Conservation (phyloP, 345 rosid species). For the Tarenaya hassleriana region DNA sequence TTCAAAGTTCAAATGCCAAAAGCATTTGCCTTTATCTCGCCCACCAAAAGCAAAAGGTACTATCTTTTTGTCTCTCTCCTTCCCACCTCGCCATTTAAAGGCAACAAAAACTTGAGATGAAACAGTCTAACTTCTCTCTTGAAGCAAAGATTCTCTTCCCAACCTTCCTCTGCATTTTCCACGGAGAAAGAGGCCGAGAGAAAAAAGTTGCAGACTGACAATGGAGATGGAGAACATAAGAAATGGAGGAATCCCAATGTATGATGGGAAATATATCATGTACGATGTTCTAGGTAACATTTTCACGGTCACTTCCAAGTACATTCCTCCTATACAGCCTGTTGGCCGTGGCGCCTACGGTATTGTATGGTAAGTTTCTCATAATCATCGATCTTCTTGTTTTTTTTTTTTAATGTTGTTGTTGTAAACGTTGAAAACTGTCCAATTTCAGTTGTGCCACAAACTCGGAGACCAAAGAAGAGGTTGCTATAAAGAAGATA, state of each 20-base stretch:
- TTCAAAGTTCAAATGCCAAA: conserved; percentile 25
- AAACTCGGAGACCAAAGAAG: conserved; percentile 73
- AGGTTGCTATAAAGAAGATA: conserved; percentile 88
- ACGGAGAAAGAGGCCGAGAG: conserved; percentile 3
- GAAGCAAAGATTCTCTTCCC: neutral
- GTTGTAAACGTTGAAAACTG: too few relatives aligned
- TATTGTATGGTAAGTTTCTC: conserved; percentile 63
- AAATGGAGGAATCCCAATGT: conserved; percentile 30
- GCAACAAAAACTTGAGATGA: conserved; percentile 9
- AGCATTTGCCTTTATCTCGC: conserved; percentile 11
- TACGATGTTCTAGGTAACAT: conserved; percentile 60
- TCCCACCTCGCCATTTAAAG: conserved; percentile 15
- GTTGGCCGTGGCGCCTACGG: conserved; percentile 89
- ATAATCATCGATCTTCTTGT: neutral
- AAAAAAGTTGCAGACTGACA: neutral
- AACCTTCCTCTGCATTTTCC: neutral
- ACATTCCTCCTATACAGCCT: conserved; percentile 75
- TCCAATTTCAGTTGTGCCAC: conserved; percentile 49
- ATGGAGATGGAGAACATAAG: conserved; percentile 39
- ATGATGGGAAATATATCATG: conserved; percentile 49
- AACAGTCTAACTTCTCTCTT: conserved; percentile 21
- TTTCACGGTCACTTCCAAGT: conserved; percentile 64
- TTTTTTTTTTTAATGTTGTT: neutral
- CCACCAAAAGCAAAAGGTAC: conserved; percentile 28
- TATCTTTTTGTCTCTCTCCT: conserved; percentile 10